Percentiles rank a stretch among this genome's conserved stretches.
Evolutionary conservation across 345 rosid species (phyloP).

Genomic region (Conringia planisiliqua): DNA sequence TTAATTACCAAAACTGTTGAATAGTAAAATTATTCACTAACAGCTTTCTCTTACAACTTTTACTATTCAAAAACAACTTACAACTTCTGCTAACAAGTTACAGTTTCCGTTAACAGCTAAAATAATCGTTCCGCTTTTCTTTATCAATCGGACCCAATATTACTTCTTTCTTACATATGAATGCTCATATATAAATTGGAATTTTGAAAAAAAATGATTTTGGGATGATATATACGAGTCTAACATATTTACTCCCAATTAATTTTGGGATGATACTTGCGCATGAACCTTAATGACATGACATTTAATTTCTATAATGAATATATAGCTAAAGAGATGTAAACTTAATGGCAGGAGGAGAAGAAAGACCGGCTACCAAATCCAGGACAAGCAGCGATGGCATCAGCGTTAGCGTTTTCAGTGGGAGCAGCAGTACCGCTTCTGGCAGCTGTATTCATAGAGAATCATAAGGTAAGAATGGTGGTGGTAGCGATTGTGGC

Average conservation of each 20-base stretch:
- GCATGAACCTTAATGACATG: neutral
- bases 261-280: neutral
- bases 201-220: too few relatives aligned
- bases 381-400: conserved; percentile 66
- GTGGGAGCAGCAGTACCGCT: conserved; percentile 60
- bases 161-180: too few relatives aligned
- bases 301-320: neutral
- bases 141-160: too few relatives aligned
- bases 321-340: neutral
- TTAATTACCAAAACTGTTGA: too few relatives aligned
- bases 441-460: conserved; percentile 54
- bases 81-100: too few relatives aligned
- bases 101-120: too few relatives aligned
- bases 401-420: conserved; percentile 68
- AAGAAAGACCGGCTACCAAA: conserved; percentile 45
- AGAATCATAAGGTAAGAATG: conserved; percentile 46
- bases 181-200: too few relatives aligned
- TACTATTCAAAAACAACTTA: too few relatives aligned
- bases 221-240: neutral
- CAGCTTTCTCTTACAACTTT: too few relatives aligned
- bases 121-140: too few relatives aligned
- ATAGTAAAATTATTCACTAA: too few relatives aligned
- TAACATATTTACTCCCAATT: neutral
- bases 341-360: conserved; percentile 11
- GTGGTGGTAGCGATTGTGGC: conserved; percentile 46